These are phyloP conservation scores for Colletotrichum simmondsii DNA, from an alignment of 2,329 filamentous ascomycete species.

Conservation along the genomic window DNA sequence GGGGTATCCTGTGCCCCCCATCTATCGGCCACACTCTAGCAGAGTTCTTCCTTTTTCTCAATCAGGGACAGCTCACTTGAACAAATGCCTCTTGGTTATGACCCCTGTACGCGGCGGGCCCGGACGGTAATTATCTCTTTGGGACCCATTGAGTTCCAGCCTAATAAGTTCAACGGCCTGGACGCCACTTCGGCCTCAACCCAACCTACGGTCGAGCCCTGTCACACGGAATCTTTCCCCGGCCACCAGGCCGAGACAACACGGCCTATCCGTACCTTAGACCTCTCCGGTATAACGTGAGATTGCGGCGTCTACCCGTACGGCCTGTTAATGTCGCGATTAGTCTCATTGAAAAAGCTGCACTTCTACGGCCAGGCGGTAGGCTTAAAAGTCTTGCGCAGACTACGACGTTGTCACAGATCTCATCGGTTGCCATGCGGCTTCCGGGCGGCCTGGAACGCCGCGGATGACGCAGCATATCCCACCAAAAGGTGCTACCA, in stretches of 20 bases:
- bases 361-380: not conserved
- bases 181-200: conserved; percentile 21
- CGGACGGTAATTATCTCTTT: conserved; percentile 5
- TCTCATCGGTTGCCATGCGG: not conserved
- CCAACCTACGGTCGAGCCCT: conserved; percentile 19
- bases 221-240: conserved; percentile 24
- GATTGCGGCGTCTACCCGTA: not conserved
- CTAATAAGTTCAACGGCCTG: conserved; percentile 21
- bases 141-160: conserved; percentile 27
- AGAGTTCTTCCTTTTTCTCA: conserved; percentile 19
- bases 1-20: conserved; percentile 26
- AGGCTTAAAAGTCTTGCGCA: not conserved
- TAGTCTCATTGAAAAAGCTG: not conserved
- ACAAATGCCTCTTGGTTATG: conserved; percentile 24
- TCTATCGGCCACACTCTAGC: conserved; percentile 25
- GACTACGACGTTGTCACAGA: not conserved
- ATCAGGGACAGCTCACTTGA: conserved; percentile 16
- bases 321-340: not conserved
- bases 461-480: not conserved
- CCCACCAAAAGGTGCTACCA: not conserved
- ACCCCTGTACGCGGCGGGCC: conserved; percentile 30
- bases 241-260: conserved; percentile 1
- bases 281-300: not conserved
- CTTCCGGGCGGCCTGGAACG: conserved; percentile 1
- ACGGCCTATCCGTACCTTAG: not conserved